Evolutionary conservation across 2,329 filamentous ascomycete species (phyloP).

Genomic region (Stromatinia cepivora): DNA sequence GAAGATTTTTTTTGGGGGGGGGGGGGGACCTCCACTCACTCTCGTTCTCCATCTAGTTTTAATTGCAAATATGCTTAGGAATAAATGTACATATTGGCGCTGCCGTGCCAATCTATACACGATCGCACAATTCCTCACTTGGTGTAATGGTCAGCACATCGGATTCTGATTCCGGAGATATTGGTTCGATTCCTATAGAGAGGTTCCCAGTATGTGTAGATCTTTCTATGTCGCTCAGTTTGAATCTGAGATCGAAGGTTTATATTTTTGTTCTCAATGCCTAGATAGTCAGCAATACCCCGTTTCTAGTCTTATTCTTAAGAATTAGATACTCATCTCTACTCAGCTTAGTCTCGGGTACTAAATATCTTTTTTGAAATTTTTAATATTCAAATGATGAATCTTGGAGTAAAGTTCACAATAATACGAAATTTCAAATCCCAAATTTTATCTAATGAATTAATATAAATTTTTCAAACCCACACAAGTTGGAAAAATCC

Average conservation of each 20-base stretch:
- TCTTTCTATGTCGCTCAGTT: neutral
- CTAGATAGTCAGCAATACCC: too few species aligned
- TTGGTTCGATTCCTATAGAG: conserved; percentile 25
- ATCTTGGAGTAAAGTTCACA: neutral
- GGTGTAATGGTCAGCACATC: conserved; percentile 23
- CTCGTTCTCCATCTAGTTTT: too few species aligned
- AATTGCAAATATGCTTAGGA: too few species aligned
- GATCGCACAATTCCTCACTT: neutral
- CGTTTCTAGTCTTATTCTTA: neutral
- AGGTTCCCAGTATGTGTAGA: neutral
- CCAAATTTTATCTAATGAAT: neutral
- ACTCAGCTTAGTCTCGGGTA: neutral
- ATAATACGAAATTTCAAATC: neutral
- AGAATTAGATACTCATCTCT: neutral
- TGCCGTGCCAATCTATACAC: too few species aligned
- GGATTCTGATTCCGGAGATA: conserved; percentile 26
- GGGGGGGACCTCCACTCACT: too few species aligned
- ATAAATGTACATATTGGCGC: too few species aligned
- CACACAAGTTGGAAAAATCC: too few species aligned
- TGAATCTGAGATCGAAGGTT: neutral
- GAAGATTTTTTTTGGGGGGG: too few species aligned
- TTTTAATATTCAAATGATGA: neutral
- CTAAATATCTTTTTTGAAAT: neutral
- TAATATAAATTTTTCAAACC: neutral
- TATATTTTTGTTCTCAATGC: neutral